Conservation (phyloP, 169 alveolate species). For the Plasmodium billcollinsi region DNA sequence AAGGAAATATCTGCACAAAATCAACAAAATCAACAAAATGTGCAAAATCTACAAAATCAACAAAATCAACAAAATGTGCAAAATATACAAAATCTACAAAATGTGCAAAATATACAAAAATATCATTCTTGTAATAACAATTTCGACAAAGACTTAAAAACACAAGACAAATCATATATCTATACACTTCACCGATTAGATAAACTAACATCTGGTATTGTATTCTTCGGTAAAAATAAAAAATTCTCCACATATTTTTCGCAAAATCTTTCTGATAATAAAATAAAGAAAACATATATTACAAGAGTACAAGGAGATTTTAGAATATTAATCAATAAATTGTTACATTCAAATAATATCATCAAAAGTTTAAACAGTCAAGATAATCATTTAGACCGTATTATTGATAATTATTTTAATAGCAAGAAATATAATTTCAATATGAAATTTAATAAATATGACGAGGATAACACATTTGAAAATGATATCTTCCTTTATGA, state of each 20-base stretch:
- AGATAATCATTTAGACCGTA: background rate
- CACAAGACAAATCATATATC: slow-evolving; percentile 47
- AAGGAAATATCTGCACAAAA: background rate
- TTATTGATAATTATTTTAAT: slow-evolving; percentile 9
- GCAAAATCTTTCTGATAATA: slow-evolving; percentile 72
- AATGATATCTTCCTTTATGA: slow-evolving; percentile 46
- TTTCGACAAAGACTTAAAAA: background rate
- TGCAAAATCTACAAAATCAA: too few relatives aligned
- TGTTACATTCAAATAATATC: slow-evolving; percentile 9
- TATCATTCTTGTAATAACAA: background rate
- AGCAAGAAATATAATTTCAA: background rate
- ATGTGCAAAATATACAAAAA: background rate
- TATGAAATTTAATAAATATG: background rate
- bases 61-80: too few relatives aligned
- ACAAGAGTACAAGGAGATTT: slow-evolving; percentile 87
- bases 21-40: background rate
- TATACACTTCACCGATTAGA: slow-evolving; percentile 85
- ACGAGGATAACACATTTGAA: slow-evolving; percentile 35
- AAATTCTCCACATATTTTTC: slow-evolving; percentile 80
- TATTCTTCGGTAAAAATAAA: slow-evolving; percentile 81
- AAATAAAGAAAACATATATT: slow-evolving; percentile 79
- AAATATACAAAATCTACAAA: background rate
- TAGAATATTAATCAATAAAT: slow-evolving; percentile 36
- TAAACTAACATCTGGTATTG: slow-evolving; percentile 86
- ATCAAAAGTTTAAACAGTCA: too few relatives aligned